These are phyloP conservation scores for Calocybe cyanea DNA, from an alignment of 768 basidiomycete species.

Conservation along the genomic window DNA sequence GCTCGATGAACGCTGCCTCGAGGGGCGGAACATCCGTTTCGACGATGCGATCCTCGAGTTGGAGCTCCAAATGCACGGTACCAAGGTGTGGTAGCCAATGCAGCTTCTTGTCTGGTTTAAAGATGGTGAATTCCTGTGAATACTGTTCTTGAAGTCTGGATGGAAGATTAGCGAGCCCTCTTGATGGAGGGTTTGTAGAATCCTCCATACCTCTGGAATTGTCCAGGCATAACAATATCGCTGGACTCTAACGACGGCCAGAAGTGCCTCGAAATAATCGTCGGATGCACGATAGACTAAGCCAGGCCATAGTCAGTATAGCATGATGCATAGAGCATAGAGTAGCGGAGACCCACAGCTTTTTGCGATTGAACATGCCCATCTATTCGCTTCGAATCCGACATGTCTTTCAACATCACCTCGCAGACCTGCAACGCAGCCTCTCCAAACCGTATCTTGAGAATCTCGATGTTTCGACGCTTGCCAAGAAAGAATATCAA, in stretches of 20 bases:
- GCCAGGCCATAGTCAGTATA: too few species aligned
- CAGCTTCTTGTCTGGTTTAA: constrained; percentile 91
- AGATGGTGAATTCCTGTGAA: constrained; percentile 67
- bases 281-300: constrained; percentile 82
- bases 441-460: constrained; percentile 96
- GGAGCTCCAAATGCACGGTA: constrained; percentile 73
- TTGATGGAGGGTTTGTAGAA: background rate
- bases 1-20: constrained; percentile 87
- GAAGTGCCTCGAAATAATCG: constrained; percentile 90
- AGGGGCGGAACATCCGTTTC: constrained; percentile 77
- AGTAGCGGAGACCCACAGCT: constrained; percentile 38
- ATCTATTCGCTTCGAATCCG: constrained; percentile 88
- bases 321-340: background rate
- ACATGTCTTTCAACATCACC: constrained; percentile 97
- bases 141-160: constrained; percentile 72
- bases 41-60: constrained; percentile 77
- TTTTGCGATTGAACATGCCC: constrained; percentile 79
- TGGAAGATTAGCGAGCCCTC: background rate
- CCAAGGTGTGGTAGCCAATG: constrained; percentile 90
- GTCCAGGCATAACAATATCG: constrained; percentile 77
- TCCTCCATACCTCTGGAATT: constrained; percentile 65
- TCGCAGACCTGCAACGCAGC: constrained; percentile 91
- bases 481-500: constrained; percentile 26
- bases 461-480: constrained; percentile 89
- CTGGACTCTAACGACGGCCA: constrained; percentile 86